Conservation (phyloP, 768 basidiomycete species). For the Pulveroboletus sp. region DNA sequence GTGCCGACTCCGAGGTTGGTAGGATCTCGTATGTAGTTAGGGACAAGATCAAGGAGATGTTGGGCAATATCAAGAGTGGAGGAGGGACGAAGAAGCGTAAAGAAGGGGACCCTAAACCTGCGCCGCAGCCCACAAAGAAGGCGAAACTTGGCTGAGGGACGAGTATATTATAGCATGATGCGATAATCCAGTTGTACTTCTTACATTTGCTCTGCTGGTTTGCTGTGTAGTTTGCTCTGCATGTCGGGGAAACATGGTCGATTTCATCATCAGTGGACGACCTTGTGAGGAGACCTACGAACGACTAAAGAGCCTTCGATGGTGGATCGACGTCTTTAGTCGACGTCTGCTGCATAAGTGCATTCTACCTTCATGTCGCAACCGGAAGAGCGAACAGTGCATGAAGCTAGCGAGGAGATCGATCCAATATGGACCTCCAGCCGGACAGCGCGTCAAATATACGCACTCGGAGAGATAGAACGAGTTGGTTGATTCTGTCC, state of each 20-base stretch:
- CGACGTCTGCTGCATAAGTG: background rate
- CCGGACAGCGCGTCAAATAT: constrained; percentile 76
- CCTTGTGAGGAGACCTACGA: background rate
- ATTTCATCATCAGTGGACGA: background rate
- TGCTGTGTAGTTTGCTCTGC: constrained; percentile 28
- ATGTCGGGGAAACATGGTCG: background rate
- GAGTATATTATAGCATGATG: constrained; percentile 20
- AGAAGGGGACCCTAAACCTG: constrained; percentile 55
- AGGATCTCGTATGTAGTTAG: constrained; percentile 47
- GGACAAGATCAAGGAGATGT: constrained; percentile 50
- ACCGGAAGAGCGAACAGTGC: constrained; percentile 11
- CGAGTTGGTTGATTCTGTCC: constrained; percentile 42
- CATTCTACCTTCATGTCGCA: constrained; percentile 17
- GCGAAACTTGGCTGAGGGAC: constrained; percentile 48
- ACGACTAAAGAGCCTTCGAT: background rate
- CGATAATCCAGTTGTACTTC: constrained; percentile 28
- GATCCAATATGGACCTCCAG: constrained; percentile 82
- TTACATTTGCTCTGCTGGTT: constrained; percentile 25
- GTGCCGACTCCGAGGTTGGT: constrained; percentile 74
- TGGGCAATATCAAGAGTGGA: constrained; percentile 39
- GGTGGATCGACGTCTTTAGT: background rate
- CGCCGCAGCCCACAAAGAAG: constrained; percentile 65
- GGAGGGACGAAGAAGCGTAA: constrained; percentile 66
- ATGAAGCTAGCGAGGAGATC: constrained; percentile 37
- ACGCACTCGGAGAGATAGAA: constrained; percentile 74